Percentiles rank a stretch among this genome's conserved stretches.
phyloP scores from a whole-genome alignment of 345 rosid genomes.

The Populus euphratica region DNA sequence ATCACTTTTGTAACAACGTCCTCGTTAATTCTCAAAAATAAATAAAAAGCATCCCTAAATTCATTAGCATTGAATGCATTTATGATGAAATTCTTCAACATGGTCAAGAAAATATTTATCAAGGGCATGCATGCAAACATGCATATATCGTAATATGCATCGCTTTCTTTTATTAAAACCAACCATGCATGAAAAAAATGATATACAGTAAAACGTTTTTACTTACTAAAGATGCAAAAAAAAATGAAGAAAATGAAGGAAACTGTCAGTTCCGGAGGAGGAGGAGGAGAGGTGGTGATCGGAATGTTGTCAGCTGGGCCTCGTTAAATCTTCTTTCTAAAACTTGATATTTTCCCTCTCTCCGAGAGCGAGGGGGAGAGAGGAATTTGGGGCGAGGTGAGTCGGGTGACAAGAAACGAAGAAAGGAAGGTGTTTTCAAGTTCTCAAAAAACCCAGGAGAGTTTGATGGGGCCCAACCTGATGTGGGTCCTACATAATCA shows the following conservation, averaged over 20 bases:
- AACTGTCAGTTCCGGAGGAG: constrained; percentile 7
- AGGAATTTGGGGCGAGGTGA: not conserved
- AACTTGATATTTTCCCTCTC: not conserved
- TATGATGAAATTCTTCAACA: not conserved
- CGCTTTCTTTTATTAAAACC: not conserved
- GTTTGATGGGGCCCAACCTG: constrained; percentile 2
- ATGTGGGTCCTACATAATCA: not conserved
- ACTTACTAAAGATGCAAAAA: not conserved
- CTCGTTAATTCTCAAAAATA: not conserved
- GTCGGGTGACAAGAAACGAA: not conserved
- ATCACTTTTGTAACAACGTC: not conserved
- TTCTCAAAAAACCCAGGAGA: constrained; percentile 2
- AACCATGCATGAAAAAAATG: not conserved
- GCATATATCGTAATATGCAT: not conserved
- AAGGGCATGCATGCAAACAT: not conserved
- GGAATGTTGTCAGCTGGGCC: not conserved
- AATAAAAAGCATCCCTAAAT: not conserved
- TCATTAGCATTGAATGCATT: not conserved
- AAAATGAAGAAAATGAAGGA: not conserved
- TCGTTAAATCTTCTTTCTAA: not conserved
- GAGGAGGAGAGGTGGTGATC: not conserved
- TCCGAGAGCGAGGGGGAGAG: not conserved
- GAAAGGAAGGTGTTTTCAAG: not conserved
- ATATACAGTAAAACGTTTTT: not conserved
- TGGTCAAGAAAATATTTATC: not conserved